These are phyloP conservation scores for Nakaseomyces sp. DNA, from an alignment of 1,139 yeast genomes.

Conservation along the genomic window DNA sequence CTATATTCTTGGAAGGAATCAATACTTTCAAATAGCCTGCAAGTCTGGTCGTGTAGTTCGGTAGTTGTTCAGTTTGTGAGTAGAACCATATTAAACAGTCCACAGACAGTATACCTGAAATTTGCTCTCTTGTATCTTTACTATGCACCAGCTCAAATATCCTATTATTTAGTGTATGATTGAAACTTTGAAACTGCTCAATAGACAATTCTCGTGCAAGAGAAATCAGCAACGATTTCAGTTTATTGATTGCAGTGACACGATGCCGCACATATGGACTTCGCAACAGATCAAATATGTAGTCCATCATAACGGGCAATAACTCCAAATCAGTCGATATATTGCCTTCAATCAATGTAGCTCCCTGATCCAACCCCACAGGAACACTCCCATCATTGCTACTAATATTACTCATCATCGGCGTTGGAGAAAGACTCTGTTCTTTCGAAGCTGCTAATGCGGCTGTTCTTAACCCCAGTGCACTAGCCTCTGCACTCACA, in stretches of 20 bases:
- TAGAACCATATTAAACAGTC: constrained; percentile 83
- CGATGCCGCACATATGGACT: constrained; percentile 40
- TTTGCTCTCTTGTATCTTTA: constrained; percentile 57
- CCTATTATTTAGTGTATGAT: constrained; percentile 77
- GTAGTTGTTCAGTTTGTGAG: constrained; percentile 65
- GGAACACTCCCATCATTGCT: neutral
- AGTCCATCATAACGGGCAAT: constrained; percentile 6
- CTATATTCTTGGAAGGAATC: constrained; percentile 72
- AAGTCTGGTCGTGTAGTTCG: constrained; percentile 81
- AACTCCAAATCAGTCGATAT: neutral
- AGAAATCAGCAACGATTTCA: constrained; percentile 57
- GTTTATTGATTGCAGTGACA: constrained; percentile 51
- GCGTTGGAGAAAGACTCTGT: constrained; percentile 3
- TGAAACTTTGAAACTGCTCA: constrained; percentile 71
- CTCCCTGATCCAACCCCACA: neutral
- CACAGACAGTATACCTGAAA: constrained; percentile 89
- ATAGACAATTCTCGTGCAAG: constrained; percentile 67
- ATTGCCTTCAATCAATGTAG: neutral
- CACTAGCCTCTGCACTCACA: constrained; percentile 1
- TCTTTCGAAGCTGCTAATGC: constrained; percentile 1
- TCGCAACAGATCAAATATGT: constrained; percentile 26
- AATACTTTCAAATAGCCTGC: constrained; percentile 79
- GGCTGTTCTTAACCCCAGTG: neutral
- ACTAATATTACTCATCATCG: neutral
- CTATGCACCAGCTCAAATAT: constrained; percentile 80